phyloP scores from a whole-genome alignment of 148 eudicot species.

The Amaranthus cruentus region DNA sequence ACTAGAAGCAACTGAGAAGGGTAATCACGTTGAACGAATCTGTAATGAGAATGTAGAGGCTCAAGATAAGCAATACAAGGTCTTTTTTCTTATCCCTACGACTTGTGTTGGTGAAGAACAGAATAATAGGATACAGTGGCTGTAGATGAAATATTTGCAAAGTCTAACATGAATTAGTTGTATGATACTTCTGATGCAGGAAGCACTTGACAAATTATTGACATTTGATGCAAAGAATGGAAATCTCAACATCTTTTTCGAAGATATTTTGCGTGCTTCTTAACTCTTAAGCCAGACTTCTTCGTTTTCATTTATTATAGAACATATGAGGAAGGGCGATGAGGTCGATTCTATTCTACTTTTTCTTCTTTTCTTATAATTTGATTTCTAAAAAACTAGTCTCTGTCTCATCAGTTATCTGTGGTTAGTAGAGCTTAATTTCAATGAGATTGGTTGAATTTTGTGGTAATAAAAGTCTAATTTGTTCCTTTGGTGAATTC shows the following conservation, averaged over 20 bases:
- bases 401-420: no score
- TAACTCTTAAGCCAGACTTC: conserved; percentile 12
- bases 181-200: conserved; percentile 39
- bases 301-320: no score
- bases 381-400: no score
- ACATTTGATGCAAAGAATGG: conserved; percentile 68
- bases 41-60: conserved; percentile 40
- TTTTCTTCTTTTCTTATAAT: no score
- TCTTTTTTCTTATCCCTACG: conserved; percentile 19
- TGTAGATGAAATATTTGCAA: background rate
- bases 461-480: no score
- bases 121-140: background rate
- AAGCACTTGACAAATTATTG: conserved; percentile 67
- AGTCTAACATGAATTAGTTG: background rate
- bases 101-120: background rate
- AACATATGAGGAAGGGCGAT: no score
- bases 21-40: conserved; percentile 51
- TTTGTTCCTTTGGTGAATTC: no score
- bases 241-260: conserved; percentile 54
- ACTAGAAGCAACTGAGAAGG: conserved; percentile 42
- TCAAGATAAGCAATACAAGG: conserved; percentile 86
- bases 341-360: no score
- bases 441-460: no score
- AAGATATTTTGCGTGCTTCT: conserved; percentile 38
- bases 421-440: no score